Evolutionary conservation across 495 filamentous ascomycete species (phyloP).

Genomic region (Neurospora sp.): DNA sequence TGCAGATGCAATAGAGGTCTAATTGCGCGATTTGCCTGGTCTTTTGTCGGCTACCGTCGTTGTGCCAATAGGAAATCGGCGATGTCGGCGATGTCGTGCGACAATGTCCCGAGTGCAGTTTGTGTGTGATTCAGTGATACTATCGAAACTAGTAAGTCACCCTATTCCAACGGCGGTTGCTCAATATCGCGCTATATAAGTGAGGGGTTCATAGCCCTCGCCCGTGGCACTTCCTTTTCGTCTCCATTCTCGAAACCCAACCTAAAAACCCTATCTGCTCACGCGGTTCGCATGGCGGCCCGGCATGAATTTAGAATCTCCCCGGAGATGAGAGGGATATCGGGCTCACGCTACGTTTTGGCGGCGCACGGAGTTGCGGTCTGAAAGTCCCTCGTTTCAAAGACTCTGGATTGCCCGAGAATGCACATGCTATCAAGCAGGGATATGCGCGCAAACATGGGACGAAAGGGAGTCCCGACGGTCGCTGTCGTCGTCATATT

Average conservation of each 20-base stretch:
- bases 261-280: background rate
- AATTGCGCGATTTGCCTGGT: background rate
- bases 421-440: background rate
- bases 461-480: background rate
- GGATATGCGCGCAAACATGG: background rate
- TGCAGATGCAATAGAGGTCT: background rate
- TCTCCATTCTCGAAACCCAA: background rate
- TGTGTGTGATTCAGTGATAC: background rate
- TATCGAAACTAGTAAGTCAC: background rate
- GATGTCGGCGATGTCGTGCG: background rate
- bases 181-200: background rate
- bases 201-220: background rate
- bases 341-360: background rate
- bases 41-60: background rate
- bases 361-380: background rate
- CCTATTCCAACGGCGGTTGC: background rate
- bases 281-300: background rate
- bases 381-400: background rate
- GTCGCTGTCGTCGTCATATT: background rate
- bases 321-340: background rate
- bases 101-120: background rate
- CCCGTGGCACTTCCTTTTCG: background rate
- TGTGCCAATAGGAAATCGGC: background rate
- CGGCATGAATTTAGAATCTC: background rate
- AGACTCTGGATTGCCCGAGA: background rate